Evolutionary conservation across 345 rosid species (phyloP), one percentile per base, ranked within the genome.

Genomic region (Eucalyptus fibrosa): DNA sequence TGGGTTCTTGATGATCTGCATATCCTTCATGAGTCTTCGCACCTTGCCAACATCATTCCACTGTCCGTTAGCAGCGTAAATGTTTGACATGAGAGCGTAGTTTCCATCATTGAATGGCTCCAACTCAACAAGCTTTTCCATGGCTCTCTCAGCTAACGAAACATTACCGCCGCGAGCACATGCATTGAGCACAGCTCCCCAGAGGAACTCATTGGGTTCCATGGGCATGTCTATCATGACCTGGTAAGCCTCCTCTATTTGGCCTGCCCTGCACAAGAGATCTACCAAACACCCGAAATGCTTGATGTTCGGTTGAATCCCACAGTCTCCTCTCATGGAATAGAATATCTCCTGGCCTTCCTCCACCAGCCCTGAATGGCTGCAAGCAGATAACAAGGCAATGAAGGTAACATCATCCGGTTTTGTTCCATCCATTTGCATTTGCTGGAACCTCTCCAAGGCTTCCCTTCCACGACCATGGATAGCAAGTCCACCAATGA

Each of bases 211-310:
- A 87, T 92, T 95, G 47, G 93, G 83, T 34, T 90, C 90, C 37
- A 91, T 50, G 44, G 96, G 95, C 89, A 93, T 90, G 42, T 93
- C 56, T 88, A 88, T 26, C 50, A 95, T 96, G 90, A 95, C 88
- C 67, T 91, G 90, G 87, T 93, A 92, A 50, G 98, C 98, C 93
- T 94, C 96, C 67, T 92, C 93, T 72, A 91, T 92, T 93, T 90
- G 91, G 34, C 94, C 94, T 56, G 97, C 95, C 69, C 97, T 94
- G 55, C 98, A 96, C 90, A 96, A 94, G 96, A 96, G 94, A 92
- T 95, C 97, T 87, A 96, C 91, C 44, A 95, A 93, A 67, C 98
- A 96, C 60, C 94, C 86, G 89, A 93, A 94, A 91, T 96, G 97
- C 91, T 94, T 95, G 87, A 94, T 92, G 37, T 93, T 92, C n/a